Percentiles rank a stretch among this genome's conserved stretches.
Evolutionary conservation across 1,284 basidiomycete species (phyloP).

Genomic region (Ustilago shanxiensis): DNA sequence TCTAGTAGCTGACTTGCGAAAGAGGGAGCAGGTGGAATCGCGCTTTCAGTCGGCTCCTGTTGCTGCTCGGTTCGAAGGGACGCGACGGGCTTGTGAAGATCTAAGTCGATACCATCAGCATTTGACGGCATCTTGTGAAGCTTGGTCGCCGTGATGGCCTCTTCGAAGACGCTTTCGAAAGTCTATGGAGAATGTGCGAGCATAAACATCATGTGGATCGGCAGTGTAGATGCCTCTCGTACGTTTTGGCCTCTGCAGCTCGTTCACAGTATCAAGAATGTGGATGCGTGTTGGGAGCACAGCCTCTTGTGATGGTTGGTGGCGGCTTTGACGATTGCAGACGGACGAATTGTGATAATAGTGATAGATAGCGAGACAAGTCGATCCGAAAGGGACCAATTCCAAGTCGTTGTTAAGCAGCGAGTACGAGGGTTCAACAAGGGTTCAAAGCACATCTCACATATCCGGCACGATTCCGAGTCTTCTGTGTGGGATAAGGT

Average conservation of each 20-base stretch:
- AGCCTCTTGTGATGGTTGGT: background rate
- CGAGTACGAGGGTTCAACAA: constrained; percentile 4
- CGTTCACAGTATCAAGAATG: too few species aligned
- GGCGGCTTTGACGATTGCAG: background rate
- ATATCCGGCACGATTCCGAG: background rate
- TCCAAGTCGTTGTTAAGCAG: background rate
- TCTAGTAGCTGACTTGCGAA: background rate
- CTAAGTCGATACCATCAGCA: background rate
- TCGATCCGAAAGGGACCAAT: background rate
- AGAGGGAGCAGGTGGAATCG: background rate
- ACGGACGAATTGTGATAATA: background rate
- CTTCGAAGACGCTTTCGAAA: background rate
- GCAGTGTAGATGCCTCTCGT: background rate
- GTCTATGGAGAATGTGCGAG: background rate
- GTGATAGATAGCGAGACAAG: background rate
- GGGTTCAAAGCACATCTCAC: background rate
- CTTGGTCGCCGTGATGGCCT: background rate
- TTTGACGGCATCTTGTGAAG: background rate
- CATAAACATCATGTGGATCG: background rate
- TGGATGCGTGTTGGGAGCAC: background rate
- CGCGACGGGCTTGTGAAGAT: background rate
- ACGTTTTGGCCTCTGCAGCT: too few species aligned
- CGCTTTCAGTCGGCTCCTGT: background rate
- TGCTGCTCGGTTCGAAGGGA: background rate
- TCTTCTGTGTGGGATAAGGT: background rate